These are phyloP conservation scores for Lentinus polychrous DNA, from an alignment of 1,284 basidiomycete genomes.

Conservation along the genomic window DNA sequence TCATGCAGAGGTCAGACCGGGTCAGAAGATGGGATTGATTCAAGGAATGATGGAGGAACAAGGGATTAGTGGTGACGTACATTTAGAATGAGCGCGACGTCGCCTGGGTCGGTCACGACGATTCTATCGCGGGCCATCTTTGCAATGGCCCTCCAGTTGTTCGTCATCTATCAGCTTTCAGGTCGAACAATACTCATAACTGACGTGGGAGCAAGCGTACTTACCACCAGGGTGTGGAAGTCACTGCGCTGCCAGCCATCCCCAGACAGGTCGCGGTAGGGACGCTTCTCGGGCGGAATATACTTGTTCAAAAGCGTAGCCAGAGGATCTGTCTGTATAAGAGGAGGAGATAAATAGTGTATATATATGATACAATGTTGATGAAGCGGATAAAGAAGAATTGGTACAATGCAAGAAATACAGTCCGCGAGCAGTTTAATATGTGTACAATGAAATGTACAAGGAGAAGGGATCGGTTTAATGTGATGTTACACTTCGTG, in stretches of 20 bases:
- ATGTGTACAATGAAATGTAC: not conserved
- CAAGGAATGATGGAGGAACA: not conserved
- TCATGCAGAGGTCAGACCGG: not conserved
- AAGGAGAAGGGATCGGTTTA: not conserved
- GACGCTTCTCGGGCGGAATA: slow-evolving; percentile 68
- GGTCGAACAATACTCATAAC: slow-evolving; percentile 3
- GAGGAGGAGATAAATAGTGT: slow-evolving; percentile 6
- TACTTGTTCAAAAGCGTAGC: slow-evolving; percentile 74
- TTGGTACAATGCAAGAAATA: not conserved
- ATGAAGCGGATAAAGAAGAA: not conserved
- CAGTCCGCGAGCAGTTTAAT: not conserved
- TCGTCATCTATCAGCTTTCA: slow-evolving; percentile 54
- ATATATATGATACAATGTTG: no score
- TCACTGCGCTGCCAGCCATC: slow-evolving; percentile 59
- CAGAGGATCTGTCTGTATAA: slow-evolving; percentile 82
- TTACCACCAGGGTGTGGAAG: slow-evolving; percentile 71
- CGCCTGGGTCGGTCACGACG: slow-evolving; percentile 59
- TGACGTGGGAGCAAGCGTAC: slow-evolving; percentile 19
- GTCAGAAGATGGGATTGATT: not conserved
- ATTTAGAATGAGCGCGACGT: slow-evolving; percentile 55
- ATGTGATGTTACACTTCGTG: not conserved
- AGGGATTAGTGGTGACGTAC: slow-evolving; percentile 35
- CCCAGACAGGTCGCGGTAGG: slow-evolving; percentile 62
- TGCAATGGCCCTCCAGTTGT: slow-evolving; percentile 76
- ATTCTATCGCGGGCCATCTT: slow-evolving; percentile 73